These are phyloP conservation scores for Penicillium desertorum DNA, from an alignment of 495 filamentous ascomycete species.

Conservation along the genomic window DNA sequence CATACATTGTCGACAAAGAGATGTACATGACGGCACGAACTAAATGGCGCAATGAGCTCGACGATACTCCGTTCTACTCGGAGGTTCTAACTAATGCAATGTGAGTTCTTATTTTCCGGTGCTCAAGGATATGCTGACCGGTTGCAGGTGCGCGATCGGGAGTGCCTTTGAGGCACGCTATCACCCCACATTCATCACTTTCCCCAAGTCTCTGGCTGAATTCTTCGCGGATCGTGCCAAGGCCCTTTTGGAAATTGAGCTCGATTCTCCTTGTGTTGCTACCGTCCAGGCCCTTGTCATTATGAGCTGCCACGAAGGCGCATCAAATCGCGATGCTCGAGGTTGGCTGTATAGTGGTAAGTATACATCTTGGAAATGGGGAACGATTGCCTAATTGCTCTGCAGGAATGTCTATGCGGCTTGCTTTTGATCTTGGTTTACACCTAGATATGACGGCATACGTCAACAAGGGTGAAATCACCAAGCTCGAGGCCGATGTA, in stretches of 20 bases:
- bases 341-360: conserved; percentile 53
- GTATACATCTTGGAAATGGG: not conserved
- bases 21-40: conserved; percentile 46
- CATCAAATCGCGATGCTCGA: conserved; percentile 49
- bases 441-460: conserved; percentile 51
- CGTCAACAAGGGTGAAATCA: conserved; percentile 45
- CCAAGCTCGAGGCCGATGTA: conserved; percentile 44
- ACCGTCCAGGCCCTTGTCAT: conserved; percentile 52
- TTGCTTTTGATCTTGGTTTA: conserved; percentile 51
- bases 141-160: conserved; percentile 47
- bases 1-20: conserved; percentile 50
- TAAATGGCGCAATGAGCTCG: conserved; percentile 44
- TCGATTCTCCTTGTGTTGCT: conserved; percentile 51
- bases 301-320: conserved; percentile 48
- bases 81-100: conserved; percentile 52
- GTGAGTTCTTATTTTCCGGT: conserved; percentile 25
- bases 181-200: conserved; percentile 48
- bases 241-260: conserved; percentile 49
- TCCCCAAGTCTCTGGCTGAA: conserved; percentile 47
- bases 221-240: conserved; percentile 53
- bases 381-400: conserved; percentile 6
- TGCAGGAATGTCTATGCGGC: conserved; percentile 51
- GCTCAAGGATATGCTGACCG: conserved; percentile 7
- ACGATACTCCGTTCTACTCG: conserved; percentile 51
- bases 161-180: conserved; percentile 49